Percentiles rank a stretch among this genome's conserved stretches.
Conservation (phyloP, 1,284 basidiomycete species). For the Boletus nobilissimus region DNA sequence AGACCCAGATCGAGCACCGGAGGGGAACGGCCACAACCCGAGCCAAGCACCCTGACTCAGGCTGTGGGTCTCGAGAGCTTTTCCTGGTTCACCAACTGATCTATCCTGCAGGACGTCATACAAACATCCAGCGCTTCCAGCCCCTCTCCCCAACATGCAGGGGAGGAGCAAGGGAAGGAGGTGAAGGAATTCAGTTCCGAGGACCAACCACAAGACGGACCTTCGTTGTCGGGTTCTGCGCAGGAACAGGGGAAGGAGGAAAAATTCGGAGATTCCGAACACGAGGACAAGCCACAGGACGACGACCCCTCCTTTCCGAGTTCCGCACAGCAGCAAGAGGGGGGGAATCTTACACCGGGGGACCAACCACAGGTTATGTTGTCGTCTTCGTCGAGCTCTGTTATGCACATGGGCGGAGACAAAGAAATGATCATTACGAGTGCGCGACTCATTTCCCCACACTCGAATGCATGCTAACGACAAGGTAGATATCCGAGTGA, state of each 20-base stretch:
- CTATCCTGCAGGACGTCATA: neutral
- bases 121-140: neutral
- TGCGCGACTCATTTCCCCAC: neutral
- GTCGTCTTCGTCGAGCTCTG: neutral
- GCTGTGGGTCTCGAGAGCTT: neutral
- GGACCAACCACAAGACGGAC: no score
- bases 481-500: neutral
- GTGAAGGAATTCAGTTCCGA: neutral
- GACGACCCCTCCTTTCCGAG: no score
- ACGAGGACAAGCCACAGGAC: neutral
- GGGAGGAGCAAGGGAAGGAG: neutral
- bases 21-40: neutral
- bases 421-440: neutral
- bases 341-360: neutral
- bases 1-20: no score
- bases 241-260: no score
- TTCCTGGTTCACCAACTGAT: neutral
- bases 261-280: no score
- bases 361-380: no score
- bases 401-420: neutral
- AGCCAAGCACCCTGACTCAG: no score
- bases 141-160: no score
- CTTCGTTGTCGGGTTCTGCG: no score
- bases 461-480: neutral
- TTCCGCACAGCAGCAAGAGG: no score